These are phyloP conservation scores for Diversispora eburnea DNA, from an alignment of 192 early-diverging fungal species.

Conservation along the genomic window DNA sequence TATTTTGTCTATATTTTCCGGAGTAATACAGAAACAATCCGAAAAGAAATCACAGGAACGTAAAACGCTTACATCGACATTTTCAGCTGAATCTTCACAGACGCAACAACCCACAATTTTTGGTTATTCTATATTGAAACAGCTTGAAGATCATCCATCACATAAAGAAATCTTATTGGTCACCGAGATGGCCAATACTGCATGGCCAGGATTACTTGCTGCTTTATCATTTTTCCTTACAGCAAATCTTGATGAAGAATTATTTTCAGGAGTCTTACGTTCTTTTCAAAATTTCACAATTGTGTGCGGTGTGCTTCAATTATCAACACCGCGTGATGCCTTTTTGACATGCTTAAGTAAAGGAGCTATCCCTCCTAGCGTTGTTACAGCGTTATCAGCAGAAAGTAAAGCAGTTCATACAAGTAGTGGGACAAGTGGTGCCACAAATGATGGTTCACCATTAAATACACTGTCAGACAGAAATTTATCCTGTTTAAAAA, in stretches of 20 bases:
- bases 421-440: background rate
- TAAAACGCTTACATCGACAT: conserved; percentile 4
- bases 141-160: conserved; percentile 23
- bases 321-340: conserved; percentile 78
- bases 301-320: conserved; percentile 74
- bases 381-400: conserved; percentile 36
- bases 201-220: conserved; percentile 78
- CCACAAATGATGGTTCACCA: conserved; percentile 9
- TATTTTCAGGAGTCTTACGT: conserved; percentile 70
- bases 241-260: conserved; percentile 74
- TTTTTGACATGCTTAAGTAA: conserved; percentile 85
- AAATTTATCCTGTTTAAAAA: conserved; percentile 74
- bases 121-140: conserved; percentile 31
- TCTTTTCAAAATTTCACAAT: conserved; percentile 73
- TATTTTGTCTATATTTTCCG: conserved; percentile 59
- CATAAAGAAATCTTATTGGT: conserved; percentile 55
- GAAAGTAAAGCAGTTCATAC: conserved; percentile 29
- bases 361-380: conserved; percentile 62
- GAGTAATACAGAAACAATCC: conserved; percentile 34
- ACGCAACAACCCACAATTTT: conserved; percentile 34
- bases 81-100: background rate
- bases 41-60: conserved; percentile 21
- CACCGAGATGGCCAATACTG: conserved; percentile 71
- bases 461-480: conserved; percentile 61
- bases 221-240: conserved; percentile 73